A percentile compares a stretch with the other conserved stretches of the same genome.
These are phyloP conservation scores for Aquilaria yunnanensis DNA, from an alignment of 345 rosid species.

Conservation along the genomic window DNA sequence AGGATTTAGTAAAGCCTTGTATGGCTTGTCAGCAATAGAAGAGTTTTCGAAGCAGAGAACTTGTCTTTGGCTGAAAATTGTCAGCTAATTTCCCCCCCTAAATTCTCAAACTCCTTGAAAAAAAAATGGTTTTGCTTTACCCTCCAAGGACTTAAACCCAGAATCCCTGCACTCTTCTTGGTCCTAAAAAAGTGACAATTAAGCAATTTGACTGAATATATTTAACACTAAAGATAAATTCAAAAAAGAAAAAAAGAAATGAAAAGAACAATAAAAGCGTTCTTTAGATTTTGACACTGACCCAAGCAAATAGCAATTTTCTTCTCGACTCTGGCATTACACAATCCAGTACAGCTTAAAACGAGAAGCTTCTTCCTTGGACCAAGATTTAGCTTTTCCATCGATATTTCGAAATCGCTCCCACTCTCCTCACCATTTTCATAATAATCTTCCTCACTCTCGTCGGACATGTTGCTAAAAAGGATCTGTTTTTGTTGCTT, in stretches of 20 bases:
- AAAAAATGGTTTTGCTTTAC: conserved; percentile 25
- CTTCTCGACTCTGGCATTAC: conserved; percentile 8
- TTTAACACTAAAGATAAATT: no score
- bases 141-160: conserved; percentile 20
- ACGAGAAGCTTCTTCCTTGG: conserved; percentile 31
- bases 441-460: no score
- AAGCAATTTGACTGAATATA: no score
- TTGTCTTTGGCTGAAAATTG: no score
- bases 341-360: conserved; percentile 19
- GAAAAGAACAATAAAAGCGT: no score
- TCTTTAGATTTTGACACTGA: neutral
- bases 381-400: no score
- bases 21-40: conserved; percentile 36
- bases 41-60: conserved; percentile 24
- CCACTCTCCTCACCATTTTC: no score
- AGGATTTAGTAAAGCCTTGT: conserved; percentile 44
- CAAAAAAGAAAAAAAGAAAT: no score
- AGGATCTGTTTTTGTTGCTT: no score
- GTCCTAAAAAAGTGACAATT: conserved; percentile 15
- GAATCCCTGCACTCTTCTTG: conserved; percentile 29
- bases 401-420: no score
- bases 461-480: no score
- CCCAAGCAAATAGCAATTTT: conserved; percentile 35
- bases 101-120: conserved; percentile 29
- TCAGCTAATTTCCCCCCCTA: conserved; percentile 10